phyloP scores from a whole-genome alignment of 2,329 filamentous ascomycete species.

The Chrysoporthe austroafricana region DNA sequence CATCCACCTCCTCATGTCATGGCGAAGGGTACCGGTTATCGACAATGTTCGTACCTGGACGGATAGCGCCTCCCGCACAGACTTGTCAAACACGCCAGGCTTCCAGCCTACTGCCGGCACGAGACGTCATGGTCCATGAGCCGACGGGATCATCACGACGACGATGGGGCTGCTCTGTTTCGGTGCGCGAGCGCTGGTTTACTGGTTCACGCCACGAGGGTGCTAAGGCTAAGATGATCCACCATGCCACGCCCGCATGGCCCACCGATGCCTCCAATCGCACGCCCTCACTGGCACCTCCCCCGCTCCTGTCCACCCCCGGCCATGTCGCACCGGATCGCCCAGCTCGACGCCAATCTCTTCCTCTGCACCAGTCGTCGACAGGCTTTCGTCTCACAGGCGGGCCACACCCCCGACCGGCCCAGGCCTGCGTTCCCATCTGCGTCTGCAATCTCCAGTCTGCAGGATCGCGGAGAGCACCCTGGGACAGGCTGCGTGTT shows the following conservation, averaged over 20 bases:
- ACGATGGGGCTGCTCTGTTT: neutral
- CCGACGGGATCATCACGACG: neutral
- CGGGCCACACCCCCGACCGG: slow-evolving; percentile 15
- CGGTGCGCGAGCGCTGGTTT: slow-evolving; percentile 8
- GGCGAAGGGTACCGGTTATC: neutral
- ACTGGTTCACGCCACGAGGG: slow-evolving; percentile 21
- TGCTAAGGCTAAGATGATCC: slow-evolving; percentile 18
- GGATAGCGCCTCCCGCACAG: neutral
- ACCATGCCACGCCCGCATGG: slow-evolving; percentile 22
- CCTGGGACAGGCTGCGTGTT: slow-evolving; percentile 20
- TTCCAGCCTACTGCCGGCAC: neutral
- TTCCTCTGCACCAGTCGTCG: neutral
- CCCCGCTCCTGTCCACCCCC: slow-evolving; percentile 24
- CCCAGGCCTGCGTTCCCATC: slow-evolving; percentile 19
- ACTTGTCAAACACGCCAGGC: neutral
- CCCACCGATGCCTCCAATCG: slow-evolving; percentile 25
- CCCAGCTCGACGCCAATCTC: slow-evolving; percentile 25
- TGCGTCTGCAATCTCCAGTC: slow-evolving; percentile 28
- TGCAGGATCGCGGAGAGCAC: slow-evolving; percentile 18
- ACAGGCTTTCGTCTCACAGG: slow-evolving; percentile 17
- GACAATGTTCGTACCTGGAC: neutral
- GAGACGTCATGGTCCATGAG: neutral
- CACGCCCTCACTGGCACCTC: slow-evolving; percentile 13
- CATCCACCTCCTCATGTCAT: neutral
- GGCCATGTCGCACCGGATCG: slow-evolving; percentile 28